These are phyloP conservation scores for Houttuynia cordata DNA, from an alignment of 164 flowering plant species.

Conservation along the genomic window DNA sequence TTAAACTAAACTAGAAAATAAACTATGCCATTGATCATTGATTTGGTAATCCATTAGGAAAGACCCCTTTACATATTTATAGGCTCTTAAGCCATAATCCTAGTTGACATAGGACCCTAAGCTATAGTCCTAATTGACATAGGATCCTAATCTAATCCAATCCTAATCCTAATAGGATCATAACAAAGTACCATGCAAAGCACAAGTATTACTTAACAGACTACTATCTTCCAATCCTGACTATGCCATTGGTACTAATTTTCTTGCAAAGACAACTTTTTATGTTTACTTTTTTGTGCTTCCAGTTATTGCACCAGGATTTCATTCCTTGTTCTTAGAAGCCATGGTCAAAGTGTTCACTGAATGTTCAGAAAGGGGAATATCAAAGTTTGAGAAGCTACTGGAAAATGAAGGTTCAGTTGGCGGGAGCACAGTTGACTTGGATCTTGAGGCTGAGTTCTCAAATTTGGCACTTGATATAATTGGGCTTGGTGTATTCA, in stretches of 20 bases:
- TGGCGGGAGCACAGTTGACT: constrained; percentile 34
- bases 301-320: constrained; percentile 94
- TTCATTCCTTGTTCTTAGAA: constrained; percentile 80
- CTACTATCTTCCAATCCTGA: too few relatives aligned
- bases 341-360: constrained; percentile 73
- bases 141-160: too few relatives aligned
- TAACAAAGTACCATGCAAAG: neutral
- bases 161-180: too few relatives aligned
- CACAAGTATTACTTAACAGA: neutral
- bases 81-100: too few relatives aligned
- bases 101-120: too few relatives aligned
- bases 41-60: too few relatives aligned
- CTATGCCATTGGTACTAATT: neutral
- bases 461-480: constrained; percentile 95
- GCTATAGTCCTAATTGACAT: too few relatives aligned
- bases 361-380: constrained; percentile 60
- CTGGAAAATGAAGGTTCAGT: constrained; percentile 21
- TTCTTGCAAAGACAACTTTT: too few relatives aligned
- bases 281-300: neutral
- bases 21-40: too few relatives aligned
- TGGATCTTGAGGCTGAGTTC: constrained; percentile 97
- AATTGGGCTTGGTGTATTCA: constrained; percentile 89
- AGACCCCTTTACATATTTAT: too few relatives aligned
- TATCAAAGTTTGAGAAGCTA: constrained; percentile 53
- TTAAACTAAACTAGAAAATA: too few relatives aligned